Base-by-base conservation (phyloP, 345 rosid genomes). In the Reutealis trisperma region DNA sequence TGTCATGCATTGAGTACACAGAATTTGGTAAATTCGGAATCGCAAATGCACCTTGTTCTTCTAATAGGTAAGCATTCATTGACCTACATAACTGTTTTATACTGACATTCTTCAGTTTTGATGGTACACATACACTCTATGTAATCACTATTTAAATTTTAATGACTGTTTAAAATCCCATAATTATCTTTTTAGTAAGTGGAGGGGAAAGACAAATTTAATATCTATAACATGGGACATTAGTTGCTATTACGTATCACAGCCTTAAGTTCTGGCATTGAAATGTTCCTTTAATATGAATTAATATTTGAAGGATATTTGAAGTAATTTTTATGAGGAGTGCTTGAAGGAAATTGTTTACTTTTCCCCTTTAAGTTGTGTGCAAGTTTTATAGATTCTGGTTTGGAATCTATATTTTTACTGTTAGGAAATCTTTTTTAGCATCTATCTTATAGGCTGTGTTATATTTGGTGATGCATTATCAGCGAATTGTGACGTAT, bases 1-100 rank as follows among this genome's bases (percentile, higher is more conserved):
- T 95, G 74, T 92, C 99, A 72, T 95, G 99, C 90, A 87, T 93
- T 69, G 99, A 95, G 77, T 93, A 93, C 80, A 93, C 98, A 0
- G 98, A 95, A 68, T 92, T 93, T 76, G 93, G 90, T 75, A 95
- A 91, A 79, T 92, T 89, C 60, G 94, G 93, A 75, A 84, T 92
- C 75, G 74, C 87, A 66, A 73, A 62, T 62, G 72, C 52, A 76
- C 82, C 87, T 63, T 37, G 67, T 80, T 84, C 89, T 21, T 78
- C 82, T 45, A 79, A 85, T 49, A 64, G 93, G 93, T 90, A 82
- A 63, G 77, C 52, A 24, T 11, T 21, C 25, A 52, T 63, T 61
- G 57, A 47, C 49, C 21, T 76, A 70, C 32, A 5, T 27, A 52
- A 52, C 58, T 8, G 8, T 70, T 32, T 64, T 75, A 19, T 30